These are phyloP conservation scores for Neospora caninum DNA, from an alignment of 169 alveolate species.

Conservation along the genomic window DNA sequence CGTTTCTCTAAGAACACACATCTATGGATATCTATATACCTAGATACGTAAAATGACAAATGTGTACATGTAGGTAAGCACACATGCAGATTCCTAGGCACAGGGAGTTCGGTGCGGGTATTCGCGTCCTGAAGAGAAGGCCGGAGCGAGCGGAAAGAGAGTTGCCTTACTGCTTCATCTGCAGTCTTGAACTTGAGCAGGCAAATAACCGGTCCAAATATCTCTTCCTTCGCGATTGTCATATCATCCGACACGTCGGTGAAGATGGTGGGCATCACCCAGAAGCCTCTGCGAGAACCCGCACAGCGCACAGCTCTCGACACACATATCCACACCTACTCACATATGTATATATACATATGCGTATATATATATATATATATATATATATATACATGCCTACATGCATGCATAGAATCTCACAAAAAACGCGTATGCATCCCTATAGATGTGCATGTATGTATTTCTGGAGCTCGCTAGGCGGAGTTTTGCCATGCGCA, in stretches of 20 bases:
- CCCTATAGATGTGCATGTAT: too few species aligned
- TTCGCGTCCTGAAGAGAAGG: too few species aligned
- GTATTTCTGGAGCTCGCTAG: too few species aligned
- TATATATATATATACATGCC: not conserved
- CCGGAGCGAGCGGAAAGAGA: not conserved
- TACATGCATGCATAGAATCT: not conserved
- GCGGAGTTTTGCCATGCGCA: not conserved
- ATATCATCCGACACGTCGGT: constrained; percentile 82
- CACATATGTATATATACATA: not conserved
- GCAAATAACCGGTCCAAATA: constrained; percentile 79
- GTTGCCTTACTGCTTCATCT: constrained; percentile 54
- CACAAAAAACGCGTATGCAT: too few species aligned
- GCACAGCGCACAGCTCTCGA: not conserved
- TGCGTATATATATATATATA: constrained; percentile 2
- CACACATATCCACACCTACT: not conserved
- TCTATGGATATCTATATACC: too few species aligned
- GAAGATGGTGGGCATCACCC: constrained; percentile 85
- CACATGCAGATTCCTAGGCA: too few species aligned
- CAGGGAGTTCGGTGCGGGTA: too few species aligned
- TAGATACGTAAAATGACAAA: too few species aligned
- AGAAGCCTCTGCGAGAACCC: constrained; percentile 68
- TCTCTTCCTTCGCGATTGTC: constrained; percentile 87
- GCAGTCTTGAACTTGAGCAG: constrained; percentile 54
- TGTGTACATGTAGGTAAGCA: too few species aligned
- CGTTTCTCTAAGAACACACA: too few species aligned